Evolutionary conservation across 2,329 filamentous ascomycete species (phyloP).

Genomic region (Bipolaris oryzae): DNA sequence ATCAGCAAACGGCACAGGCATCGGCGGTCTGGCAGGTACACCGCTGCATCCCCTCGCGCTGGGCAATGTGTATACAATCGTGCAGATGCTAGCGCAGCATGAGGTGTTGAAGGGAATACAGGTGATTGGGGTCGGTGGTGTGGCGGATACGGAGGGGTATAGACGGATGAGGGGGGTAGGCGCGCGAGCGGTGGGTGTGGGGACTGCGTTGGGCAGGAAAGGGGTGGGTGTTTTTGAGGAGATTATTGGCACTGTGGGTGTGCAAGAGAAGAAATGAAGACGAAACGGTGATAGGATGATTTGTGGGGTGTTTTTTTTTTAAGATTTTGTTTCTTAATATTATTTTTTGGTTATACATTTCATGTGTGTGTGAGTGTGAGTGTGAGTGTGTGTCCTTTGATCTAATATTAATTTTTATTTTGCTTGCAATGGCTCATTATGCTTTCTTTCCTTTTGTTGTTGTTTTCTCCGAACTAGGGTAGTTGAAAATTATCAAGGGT

Average conservation of each 20-base stretch:
- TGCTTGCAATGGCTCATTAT: background rate
- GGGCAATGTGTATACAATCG: constrained; percentile 75
- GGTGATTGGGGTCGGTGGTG: constrained; percentile 76
- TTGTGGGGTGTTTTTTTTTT: background rate
- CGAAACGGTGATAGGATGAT: too few species aligned
- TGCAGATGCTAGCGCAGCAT: constrained; percentile 61
- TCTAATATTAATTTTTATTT: background rate
- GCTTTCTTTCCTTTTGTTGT: background rate
- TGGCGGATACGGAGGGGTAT: constrained; percentile 67
- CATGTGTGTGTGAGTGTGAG: background rate
- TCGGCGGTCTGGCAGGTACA: constrained; percentile 75
- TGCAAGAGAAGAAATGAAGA: background rate
- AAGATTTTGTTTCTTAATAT: background rate
- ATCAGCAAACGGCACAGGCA: constrained; percentile 61
- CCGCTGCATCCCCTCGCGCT: constrained; percentile 74
- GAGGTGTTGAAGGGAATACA: constrained; percentile 59
- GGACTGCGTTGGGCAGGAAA: constrained; percentile 69
- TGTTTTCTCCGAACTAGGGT: too few species aligned
- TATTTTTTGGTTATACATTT: background rate
- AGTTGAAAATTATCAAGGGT: constrained; percentile 5
- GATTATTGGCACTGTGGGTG: constrained; percentile 59
- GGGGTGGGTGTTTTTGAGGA: constrained; percentile 67
- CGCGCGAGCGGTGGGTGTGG: constrained; percentile 68
- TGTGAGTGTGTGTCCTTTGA: background rate
- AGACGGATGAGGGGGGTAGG: constrained; percentile 68